Conservation (phyloP, 768 basidiomycete species). For the Lentinus tigrinus region DNA sequence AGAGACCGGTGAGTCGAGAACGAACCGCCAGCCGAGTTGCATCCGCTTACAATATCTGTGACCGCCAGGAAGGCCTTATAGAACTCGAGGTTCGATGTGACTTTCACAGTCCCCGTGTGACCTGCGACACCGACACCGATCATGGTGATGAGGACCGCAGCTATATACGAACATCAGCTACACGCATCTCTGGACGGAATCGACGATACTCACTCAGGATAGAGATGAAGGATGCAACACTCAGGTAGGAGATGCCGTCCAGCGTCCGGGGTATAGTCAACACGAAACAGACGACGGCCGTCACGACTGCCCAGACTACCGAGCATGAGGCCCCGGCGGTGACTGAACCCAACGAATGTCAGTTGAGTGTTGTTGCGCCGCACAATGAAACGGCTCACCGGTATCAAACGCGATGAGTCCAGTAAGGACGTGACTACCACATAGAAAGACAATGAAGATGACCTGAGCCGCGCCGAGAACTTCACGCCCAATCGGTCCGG, state of each 20-base stretch:
- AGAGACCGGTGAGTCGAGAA: not conserved
- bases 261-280: constrained; percentile 30
- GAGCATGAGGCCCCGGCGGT: constrained; percentile 31
- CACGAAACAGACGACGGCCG: constrained; percentile 28
- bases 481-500: constrained; percentile 29
- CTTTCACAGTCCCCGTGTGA: constrained; percentile 20
- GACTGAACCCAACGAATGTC: constrained; percentile 15
- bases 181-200: not conserved
- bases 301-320: constrained; percentile 28
- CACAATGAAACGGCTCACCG: constrained; percentile 16
- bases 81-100: constrained; percentile 23
- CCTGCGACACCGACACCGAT: constrained; percentile 29
- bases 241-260: constrained; percentile 29
- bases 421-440: constrained; percentile 31
- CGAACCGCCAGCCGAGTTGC: not conserved
- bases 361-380: not conserved
- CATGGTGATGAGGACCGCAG: constrained; percentile 32
- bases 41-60: constrained; percentile 27
- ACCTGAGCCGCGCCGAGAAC: constrained; percentile 30
- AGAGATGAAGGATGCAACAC: constrained; percentile 30
- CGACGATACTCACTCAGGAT: constrained; percentile 21
- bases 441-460: constrained; percentile 29
- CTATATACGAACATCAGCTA: constrained; percentile 3
- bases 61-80: constrained; percentile 29
- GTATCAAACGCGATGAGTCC: constrained; percentile 32